Percentiles rank a stretch among this genome's conserved stretches.
These are phyloP conservation scores for Sclerotiophoma versabilis DNA, from an alignment of 2,329 filamentous ascomycete genomes.

Conservation along the genomic window DNA sequence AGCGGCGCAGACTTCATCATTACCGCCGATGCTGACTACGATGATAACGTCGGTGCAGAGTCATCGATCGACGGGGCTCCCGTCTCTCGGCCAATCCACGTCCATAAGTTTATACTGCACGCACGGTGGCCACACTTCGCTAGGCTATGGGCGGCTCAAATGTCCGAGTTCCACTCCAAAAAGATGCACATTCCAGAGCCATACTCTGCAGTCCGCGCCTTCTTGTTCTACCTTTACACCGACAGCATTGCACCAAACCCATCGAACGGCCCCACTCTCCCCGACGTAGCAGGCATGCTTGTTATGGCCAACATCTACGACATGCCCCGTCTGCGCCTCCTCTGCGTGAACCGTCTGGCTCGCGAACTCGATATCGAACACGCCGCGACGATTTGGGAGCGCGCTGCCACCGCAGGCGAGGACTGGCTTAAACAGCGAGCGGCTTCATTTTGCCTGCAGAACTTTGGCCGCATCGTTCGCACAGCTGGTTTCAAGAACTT, in stretches of 20 bases:
- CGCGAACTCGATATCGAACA: constrained; percentile 94
- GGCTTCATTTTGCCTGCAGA: constrained; percentile 85
- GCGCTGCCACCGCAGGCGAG: constrained; percentile 86
- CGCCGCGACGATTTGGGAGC: constrained; percentile 95
- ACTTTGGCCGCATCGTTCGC: constrained; percentile 94
- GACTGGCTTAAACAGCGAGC: constrained; percentile 92
- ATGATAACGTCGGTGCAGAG: constrained; percentile 68
- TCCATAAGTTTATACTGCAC: constrained; percentile 92
- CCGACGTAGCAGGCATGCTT: constrained; percentile 89
- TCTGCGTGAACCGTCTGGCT: constrained; percentile 89
- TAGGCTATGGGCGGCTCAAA: constrained; percentile 88
- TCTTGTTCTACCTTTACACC: constrained; percentile 95
- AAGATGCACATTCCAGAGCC: constrained; percentile 98
- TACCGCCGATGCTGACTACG: constrained; percentile 81
- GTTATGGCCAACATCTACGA: constrained; percentile 99
- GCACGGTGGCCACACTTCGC: constrained; percentile 97
- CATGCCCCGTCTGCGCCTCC: constrained; percentile 87
- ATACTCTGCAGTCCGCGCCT: constrained; percentile 91
- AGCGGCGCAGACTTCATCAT: constrained; percentile 91
- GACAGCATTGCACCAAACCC: constrained; percentile 73
- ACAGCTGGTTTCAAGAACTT: constrained; percentile 86
- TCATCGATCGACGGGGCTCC: constrained; percentile 50
- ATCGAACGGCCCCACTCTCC: constrained; percentile 64
- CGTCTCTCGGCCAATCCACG: constrained; percentile 81
- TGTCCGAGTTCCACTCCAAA: constrained; percentile 96